Base-by-base conservation (phyloP, 2,329 filamentous ascomycete species). In the Rachicladosporium sp. region DNA sequence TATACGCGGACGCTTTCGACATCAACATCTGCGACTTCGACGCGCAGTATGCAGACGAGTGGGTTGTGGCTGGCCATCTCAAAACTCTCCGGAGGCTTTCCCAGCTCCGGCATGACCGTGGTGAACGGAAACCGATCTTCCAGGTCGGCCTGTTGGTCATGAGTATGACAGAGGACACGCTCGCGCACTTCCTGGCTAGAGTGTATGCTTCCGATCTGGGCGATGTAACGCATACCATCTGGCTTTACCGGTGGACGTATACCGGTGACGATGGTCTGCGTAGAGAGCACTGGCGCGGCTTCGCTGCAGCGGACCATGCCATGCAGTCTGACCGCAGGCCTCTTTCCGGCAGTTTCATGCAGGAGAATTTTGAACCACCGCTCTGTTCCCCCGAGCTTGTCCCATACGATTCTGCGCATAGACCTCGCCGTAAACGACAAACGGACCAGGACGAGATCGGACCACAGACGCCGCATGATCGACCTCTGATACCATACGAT, bases 231-330 rank as follows among this genome's bases (percentile, higher is more conserved):
- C 33, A 34, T n/a, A 43, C 41, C 13, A 6, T 46, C n/a, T 46
- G 43, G 43, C 8, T 46, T 36, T 46, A 43, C 21, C 37, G 43
- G 6, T 41, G 38, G 37, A 36, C 35, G 15, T 10, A 19, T 6
- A 33, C 21, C 5, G 38, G 12, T 10, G 8, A 13, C 11, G 21
- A 36, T n/a, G 41, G 41, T 6, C 29, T 31, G 10, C 38, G 41
- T 11, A 19, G 34, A 10, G 43, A 46, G 41, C 32, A 41, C 29
- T 43, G 43, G 43, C 37, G 41, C 7, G 29, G 41, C 12, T 33
- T 46, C 23, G 33, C 35, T 30, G 19, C 30, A 36, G 27, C 9
- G 6, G 13, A 36, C 12, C 19, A 31, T 9, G 27, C 10, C 19
- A 32, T 27, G 4, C 23, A 27, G 29, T 15, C 9, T 15, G n/a